Conservation (phyloP, 2,329 filamentous ascomycete genomes). For the Alternaria dauci region DNA sequence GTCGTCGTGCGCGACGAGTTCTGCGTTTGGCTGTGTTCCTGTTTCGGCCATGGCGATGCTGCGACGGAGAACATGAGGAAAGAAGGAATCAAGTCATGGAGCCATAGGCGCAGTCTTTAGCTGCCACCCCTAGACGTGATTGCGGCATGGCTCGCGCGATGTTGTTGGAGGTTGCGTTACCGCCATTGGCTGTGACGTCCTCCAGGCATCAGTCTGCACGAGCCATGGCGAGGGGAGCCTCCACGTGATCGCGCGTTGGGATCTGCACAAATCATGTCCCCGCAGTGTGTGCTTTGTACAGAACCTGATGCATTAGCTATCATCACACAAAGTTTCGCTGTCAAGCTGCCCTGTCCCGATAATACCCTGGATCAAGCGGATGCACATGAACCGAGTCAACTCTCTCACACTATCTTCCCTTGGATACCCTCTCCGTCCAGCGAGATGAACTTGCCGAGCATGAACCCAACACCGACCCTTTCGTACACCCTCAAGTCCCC, state of each 20-base stretch:
- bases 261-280: background rate
- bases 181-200: slow-evolving; percentile 10
- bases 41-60: slow-evolving; percentile 7
- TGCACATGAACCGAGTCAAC: too few relatives aligned
- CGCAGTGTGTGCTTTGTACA: background rate
- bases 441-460: slow-evolving; percentile 26
- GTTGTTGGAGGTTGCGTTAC: background rate
- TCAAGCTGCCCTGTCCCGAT: too few relatives aligned
- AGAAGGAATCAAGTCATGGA: background rate
- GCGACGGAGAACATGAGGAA: background rate
- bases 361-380: too few relatives aligned
- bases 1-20: slow-evolving; percentile 52
- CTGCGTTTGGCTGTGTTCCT: slow-evolving; percentile 3
- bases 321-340: slow-evolving; percentile 8
- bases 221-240: background rate
- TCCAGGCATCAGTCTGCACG: slow-evolving; percentile 17
- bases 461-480: slow-evolving; percentile 27
- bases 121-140: background rate
- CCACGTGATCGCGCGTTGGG: slow-evolving; percentile 11
- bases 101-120: background rate
- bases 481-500: slow-evolving; percentile 13
- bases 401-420: slow-evolving; percentile 5
- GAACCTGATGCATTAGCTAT: background rate
- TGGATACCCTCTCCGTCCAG: slow-evolving; percentile 9
- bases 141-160: background rate